A percentile compares a stretch with the other conserved stretches of the same genome.
phyloP scores from a whole-genome alignment of 2,329 filamentous ascomycete species.

The Pseudogymnoascus sp. region DNA sequence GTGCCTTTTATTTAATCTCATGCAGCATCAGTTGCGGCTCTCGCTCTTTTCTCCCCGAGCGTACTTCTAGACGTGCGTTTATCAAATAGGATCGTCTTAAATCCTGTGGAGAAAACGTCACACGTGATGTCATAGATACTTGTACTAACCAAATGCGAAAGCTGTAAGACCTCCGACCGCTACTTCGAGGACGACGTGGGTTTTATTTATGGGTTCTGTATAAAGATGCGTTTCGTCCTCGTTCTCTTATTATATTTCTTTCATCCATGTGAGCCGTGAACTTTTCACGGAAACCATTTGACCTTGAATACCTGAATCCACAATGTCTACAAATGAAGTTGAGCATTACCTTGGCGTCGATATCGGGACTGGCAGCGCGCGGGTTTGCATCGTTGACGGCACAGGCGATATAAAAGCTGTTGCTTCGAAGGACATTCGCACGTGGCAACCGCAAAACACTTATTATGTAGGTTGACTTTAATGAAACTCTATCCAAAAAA shows the following conservation, averaged over 20 bases:
- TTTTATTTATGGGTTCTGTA: neutral
- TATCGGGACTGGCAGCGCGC: conserved; percentile 89
- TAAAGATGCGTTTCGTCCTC: neutral
- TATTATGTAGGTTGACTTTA: conserved; percentile 53
- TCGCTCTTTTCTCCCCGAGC: neutral
- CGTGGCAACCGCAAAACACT: conserved; percentile 69
- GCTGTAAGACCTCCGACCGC: too few species aligned
- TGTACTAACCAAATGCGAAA: neutral
- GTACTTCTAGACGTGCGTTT: neutral
- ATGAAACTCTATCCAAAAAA: conserved; percentile 18
- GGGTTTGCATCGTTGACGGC: conserved; percentile 90
- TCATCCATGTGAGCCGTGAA: neutral
- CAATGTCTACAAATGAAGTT: conserved; percentile 25
- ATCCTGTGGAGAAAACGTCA: neutral
- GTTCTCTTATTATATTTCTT: neutral
- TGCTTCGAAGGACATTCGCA: conserved; percentile 66
- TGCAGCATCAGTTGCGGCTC: neutral
- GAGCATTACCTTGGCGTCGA: conserved; percentile 77
- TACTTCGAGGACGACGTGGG: neutral
- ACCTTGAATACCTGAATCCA: neutral
- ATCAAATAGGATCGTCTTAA: neutral
- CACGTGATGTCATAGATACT: neutral
- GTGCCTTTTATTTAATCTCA: neutral
- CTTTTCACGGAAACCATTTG: neutral
- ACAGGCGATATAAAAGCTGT: conserved; percentile 78